Percentiles rank a stretch among this genome's conserved stretches.
Evolutionary conservation across 345 rosid genomes (phyloP).

Genomic region (Gossypium stocksii): DNA sequence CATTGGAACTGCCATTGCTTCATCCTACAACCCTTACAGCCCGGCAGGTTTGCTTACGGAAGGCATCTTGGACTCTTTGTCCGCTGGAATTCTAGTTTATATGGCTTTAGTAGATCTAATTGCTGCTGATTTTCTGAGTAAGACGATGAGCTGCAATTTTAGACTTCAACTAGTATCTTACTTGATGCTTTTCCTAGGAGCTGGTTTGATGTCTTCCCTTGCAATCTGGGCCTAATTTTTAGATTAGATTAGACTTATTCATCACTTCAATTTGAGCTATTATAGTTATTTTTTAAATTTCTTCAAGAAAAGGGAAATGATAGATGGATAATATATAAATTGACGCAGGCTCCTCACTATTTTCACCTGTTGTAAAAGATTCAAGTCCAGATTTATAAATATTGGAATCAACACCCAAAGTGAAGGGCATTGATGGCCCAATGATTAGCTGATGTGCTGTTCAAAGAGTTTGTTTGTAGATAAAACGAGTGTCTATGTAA

Average conservation of each 20-base stretch:
- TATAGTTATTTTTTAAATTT: not conserved
- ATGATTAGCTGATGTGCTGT: not conserved
- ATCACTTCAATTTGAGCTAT: not conserved
- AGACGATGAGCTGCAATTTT: constrained; percentile 78
- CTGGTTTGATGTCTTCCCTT: constrained; percentile 79
- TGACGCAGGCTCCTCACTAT: not conserved
- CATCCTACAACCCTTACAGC: constrained; percentile 58
- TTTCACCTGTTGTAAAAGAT: not conserved
- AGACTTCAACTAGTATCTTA: constrained; percentile 68
- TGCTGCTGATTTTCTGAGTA: constrained; percentile 87
- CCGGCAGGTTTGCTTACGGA: constrained; percentile 56
- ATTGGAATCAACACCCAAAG: not conserved
- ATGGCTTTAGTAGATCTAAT: constrained; percentile 93
- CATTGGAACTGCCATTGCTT: constrained; percentile 59
- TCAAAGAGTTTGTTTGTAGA: not conserved
- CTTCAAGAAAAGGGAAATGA: not conserved
- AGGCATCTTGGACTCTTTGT: constrained; percentile 75
- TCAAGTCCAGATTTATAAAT: not conserved
- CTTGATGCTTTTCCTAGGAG: constrained; percentile 78
- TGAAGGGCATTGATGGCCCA: not conserved
- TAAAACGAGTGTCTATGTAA: not conserved
- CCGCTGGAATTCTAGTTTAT: constrained; percentile 86
- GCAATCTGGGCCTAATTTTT: constrained; percentile 67
- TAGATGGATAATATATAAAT: not conserved
- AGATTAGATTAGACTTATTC: not conserved